Base-by-base conservation (phyloP, 2,329 filamentous ascomycete species). In the Chaetomium sp. region DNA sequence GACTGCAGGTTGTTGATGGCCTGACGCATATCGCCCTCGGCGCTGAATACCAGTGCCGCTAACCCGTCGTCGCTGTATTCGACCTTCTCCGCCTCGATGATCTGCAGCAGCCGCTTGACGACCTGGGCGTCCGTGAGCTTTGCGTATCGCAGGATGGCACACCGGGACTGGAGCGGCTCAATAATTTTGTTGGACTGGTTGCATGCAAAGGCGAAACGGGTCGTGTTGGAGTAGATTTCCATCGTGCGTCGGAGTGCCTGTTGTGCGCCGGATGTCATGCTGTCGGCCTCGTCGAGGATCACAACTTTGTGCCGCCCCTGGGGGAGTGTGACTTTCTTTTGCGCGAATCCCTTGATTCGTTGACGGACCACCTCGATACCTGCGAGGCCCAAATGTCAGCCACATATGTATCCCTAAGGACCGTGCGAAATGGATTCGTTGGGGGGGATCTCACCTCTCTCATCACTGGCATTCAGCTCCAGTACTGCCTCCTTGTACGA, bases 171-270 rank as follows among this genome's bases (percentile, higher is more conserved):
- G 51, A 99, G 79, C n/a, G 94, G 94, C 72, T 99, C 94, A 71
- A 99, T 99, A 69, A 99, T 97, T 75, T 97, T 99, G 77, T 97
- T 99, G 60, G 88, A 94, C 76, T 96, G 90, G 71, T 99, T 99
- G 78, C 94, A 99, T 2, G 94, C 94, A 67, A 99, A 99, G 0
- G 94, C 94, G 68, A 99, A 99, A 56, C 94, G 83, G 2, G 94
- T 99, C 1, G 94, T 99, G 60, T 91, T 87, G 43, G 90, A 95
- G 76, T 97, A 97, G 51, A 97, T 99, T 71, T 99, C 94, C 94
- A 99, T 99, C 0, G 94, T 99, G 60, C 94, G 81, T 63, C 94
- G 84, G 38, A 99, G 80, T 19, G 94, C 94, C 73, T 97, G 94
- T 70, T 99, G 94, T 2, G 94, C 94, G 52, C 94, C 94, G 32